A percentile compares a stretch with the other conserved stretches of the same genome.
phyloP scores from a whole-genome alignment of 2,329 filamentous ascomycete genomes.

The Fusarium miscanthi region DNA sequence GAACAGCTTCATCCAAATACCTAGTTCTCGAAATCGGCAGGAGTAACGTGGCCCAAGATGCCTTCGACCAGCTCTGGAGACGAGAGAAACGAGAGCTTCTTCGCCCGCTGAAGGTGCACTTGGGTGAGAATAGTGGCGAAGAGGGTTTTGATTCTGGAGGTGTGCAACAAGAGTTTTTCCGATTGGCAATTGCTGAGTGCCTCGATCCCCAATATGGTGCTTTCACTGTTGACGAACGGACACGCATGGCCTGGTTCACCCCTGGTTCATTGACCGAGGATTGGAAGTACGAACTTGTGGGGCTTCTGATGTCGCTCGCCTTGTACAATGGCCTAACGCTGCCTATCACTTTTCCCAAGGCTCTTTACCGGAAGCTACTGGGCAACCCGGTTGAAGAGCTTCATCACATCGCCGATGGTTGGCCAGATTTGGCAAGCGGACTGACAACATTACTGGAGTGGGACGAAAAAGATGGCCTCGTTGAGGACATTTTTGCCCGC shows the following conservation, averaged over 20 bases:
- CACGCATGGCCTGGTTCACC: slow-evolving; percentile 87
- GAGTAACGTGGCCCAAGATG: slow-evolving; percentile 74
- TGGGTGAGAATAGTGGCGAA: slow-evolving; percentile 85
- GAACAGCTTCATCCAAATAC: slow-evolving; percentile 75
- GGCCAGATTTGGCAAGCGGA: slow-evolving; percentile 83
- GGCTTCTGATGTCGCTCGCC: slow-evolving; percentile 87
- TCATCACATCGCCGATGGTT: slow-evolving; percentile 85
- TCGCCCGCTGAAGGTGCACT: slow-evolving; percentile 86
- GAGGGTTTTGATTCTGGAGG: slow-evolving; percentile 94
- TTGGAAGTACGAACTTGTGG: slow-evolving; percentile 92
- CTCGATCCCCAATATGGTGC: slow-evolving; percentile 81
- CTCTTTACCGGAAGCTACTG: slow-evolving; percentile 84
- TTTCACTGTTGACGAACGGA: slow-evolving; percentile 81
- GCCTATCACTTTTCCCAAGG: slow-evolving; percentile 87
- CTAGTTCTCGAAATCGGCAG: slow-evolving; percentile 76
- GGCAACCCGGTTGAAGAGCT: slow-evolving; percentile 75
- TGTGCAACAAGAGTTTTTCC: slow-evolving; percentile 96
- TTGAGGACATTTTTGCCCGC: slow-evolving; percentile 83
- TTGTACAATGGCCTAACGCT: slow-evolving; percentile 94
- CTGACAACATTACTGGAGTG: slow-evolving; percentile 79
- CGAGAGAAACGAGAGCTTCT: slow-evolving; percentile 84
- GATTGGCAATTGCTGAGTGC: slow-evolving; percentile 81
- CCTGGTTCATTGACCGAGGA: slow-evolving; percentile 83
- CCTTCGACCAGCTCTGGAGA: slow-evolving; percentile 90
- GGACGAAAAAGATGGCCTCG: slow-evolving; percentile 77